Conservation (phyloP, 768 basidiomycete species). For the Cyclocybe aegerita region DNA sequence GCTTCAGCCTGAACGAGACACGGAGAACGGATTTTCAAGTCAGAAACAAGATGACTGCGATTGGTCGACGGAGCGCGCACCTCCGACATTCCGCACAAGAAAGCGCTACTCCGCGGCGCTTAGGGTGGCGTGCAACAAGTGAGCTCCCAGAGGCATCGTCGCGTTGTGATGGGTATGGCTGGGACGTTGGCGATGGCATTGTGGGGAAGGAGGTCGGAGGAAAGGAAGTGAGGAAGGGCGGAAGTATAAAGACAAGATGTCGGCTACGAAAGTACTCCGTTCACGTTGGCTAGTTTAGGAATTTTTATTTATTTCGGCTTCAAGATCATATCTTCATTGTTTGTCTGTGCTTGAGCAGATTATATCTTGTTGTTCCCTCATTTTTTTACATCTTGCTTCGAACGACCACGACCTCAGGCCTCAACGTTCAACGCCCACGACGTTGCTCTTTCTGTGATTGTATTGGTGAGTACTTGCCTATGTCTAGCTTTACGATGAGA, state of each 20-base stretch:
- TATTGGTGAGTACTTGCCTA: neutral
- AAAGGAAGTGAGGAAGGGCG: constrained; percentile 10
- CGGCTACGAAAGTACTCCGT: constrained; percentile 28
- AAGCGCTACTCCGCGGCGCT: constrained; percentile 54
- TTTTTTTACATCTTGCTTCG: too few species aligned
- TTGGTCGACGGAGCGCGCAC: constrained; percentile 30
- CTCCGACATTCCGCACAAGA: constrained; percentile 73
- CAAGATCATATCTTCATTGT: constrained; percentile 12
- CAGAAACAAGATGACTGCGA: constrained; percentile 9
- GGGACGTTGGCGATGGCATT: constrained; percentile 24
- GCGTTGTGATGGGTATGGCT: constrained; percentile 20
- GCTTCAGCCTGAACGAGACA: constrained; percentile 50
- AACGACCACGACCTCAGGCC: too few species aligned
- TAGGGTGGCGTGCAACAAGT: constrained; percentile 37
- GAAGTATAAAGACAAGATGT: constrained; percentile 12
- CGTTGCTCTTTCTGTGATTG: too few species aligned
- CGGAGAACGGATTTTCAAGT: constrained; percentile 12
- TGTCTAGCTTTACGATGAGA: constrained; percentile 34
- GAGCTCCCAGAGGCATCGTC: constrained; percentile 24
- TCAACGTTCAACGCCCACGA: too few species aligned
- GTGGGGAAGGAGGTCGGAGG: constrained; percentile 16
- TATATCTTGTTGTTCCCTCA: too few species aligned
- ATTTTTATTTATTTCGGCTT: constrained; percentile 6
- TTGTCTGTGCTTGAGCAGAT: neutral
- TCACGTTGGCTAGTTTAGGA: constrained; percentile 11